Conservation (phyloP, 2,329 filamentous ascomycete species). For the Talaromyces sp. region DNA sequence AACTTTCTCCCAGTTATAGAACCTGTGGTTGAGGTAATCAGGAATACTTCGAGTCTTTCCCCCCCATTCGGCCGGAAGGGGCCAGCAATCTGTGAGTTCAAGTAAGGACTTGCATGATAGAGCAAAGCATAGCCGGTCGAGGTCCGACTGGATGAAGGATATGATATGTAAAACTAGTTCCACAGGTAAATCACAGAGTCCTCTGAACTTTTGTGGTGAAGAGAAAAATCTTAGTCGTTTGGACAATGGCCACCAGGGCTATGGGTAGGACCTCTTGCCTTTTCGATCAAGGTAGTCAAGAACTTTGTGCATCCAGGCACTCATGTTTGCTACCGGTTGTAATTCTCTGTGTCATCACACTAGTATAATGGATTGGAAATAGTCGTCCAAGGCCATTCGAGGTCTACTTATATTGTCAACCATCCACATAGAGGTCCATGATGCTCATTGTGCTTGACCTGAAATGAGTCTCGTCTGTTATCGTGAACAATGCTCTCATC, state of each 20-base stretch:
- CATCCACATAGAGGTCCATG: not conserved
- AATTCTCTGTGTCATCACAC: not conserved
- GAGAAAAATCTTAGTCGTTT: not conserved
- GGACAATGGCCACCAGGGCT: not conserved
- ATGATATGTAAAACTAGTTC: not conserved
- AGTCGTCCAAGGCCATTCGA: not conserved
- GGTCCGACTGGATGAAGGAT: not conserved
- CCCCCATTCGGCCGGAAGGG: not conserved
- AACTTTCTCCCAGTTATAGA: too few relatives aligned
- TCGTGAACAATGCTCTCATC: too few relatives aligned
- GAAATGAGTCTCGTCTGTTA: too few relatives aligned
- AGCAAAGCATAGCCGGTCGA: conserved; percentile 2
- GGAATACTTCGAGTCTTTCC: not conserved
- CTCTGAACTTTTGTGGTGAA: not conserved
- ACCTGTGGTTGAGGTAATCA: too few relatives aligned
- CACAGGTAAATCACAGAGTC: not conserved
- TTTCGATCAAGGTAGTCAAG: not conserved
- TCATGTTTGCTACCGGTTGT: not conserved
- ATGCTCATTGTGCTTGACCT: not conserved
- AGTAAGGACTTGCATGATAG: not conserved
- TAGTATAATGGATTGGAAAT: not conserved
- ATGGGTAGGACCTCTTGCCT: not conserved
- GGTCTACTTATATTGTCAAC: not conserved
- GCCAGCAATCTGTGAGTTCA: not conserved
- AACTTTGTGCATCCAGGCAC: not conserved